A percentile compares a stretch with the other conserved stretches of the same genome.
Conservation (phyloP, 2,329 filamentous ascomycete genomes). For the Talaromyces amestolkiae region DNA sequence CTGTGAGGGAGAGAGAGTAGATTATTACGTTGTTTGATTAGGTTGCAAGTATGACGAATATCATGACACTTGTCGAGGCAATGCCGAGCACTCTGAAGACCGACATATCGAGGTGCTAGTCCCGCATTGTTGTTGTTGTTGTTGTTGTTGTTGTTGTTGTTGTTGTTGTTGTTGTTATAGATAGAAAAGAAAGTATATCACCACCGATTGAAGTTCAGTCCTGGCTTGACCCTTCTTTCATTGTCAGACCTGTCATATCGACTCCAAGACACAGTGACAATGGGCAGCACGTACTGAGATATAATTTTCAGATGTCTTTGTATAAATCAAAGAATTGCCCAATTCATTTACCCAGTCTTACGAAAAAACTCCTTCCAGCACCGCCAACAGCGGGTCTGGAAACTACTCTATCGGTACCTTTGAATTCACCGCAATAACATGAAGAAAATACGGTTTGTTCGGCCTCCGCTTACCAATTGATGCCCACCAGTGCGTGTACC, state of each 20-base stretch:
- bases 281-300: not conserved
- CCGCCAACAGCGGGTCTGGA: not conserved
- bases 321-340: not conserved
- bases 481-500: no score
- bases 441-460: not conserved
- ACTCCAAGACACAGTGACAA: not conserved
- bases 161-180: no score
- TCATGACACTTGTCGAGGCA: not conserved
- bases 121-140: no score
- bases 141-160: no score
- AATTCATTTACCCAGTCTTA: not conserved
- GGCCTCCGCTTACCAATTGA: no score
- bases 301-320: no score
- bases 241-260: not conserved
- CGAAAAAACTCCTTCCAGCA: not conserved
- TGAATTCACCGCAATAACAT: not conserved
- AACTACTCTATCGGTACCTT: not conserved
- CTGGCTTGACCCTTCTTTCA: not conserved
- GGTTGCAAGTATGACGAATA: not conserved
- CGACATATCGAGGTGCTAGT: no score
- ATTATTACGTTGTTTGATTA: not conserved
- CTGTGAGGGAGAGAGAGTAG: conserved; percentile 22
- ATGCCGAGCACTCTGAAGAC: no score
- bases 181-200: no score
- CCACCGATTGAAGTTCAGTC: no score